Conservation (phyloP, 257 asterid species). For the Mentha longifolia region DNA sequence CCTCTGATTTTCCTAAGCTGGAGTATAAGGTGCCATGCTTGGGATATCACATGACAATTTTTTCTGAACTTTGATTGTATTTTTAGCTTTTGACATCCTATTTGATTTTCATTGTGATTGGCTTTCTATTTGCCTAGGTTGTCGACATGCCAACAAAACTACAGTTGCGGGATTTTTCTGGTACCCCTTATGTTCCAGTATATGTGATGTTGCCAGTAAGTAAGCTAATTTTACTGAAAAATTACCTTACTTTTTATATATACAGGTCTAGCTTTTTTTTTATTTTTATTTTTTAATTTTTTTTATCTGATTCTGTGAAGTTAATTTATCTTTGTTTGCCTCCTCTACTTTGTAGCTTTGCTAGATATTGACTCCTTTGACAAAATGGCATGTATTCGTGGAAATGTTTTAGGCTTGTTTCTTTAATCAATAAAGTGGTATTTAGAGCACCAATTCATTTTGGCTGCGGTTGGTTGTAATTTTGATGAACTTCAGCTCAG, state of each 20-base stretch:
- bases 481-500: slow-evolving; percentile 28
- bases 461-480: slow-evolving; percentile 28
- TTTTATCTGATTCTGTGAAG: slow-evolving; percentile 14
- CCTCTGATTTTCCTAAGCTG: slow-evolving; percentile 15
- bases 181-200: slow-evolving; percentile 84
- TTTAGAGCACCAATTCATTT: slow-evolving; percentile 27
- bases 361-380: slow-evolving; percentile 13
- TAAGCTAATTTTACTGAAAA: slow-evolving; percentile 29
- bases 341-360: neutral
- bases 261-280: slow-evolving; percentile 29
- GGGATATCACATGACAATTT: slow-evolving; percentile 13
- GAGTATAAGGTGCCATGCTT: slow-evolving; percentile 10
- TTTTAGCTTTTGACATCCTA: slow-evolving; percentile 23
- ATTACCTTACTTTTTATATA: slow-evolving; percentile 27
- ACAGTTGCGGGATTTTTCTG: slow-evolving; percentile 83
- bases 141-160: slow-evolving; percentile 63
- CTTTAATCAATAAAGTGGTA: slow-evolving; percentile 12
- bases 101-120: slow-evolving; percentile 31
- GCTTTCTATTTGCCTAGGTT: slow-evolving; percentile 55
- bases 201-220: slow-evolving; percentile 97
- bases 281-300: no score
- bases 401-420: slow-evolving; percentile 25
- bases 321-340: slow-evolving; percentile 24
- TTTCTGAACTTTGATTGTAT: neutral
- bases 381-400: slow-evolving; percentile 13